A percentile compares a stretch with the other conserved stretches of the same genome.
phyloP scores from a whole-genome alignment of 495 filamentous ascomycete genomes.

The Aspergillus carlsbadensis region DNA sequence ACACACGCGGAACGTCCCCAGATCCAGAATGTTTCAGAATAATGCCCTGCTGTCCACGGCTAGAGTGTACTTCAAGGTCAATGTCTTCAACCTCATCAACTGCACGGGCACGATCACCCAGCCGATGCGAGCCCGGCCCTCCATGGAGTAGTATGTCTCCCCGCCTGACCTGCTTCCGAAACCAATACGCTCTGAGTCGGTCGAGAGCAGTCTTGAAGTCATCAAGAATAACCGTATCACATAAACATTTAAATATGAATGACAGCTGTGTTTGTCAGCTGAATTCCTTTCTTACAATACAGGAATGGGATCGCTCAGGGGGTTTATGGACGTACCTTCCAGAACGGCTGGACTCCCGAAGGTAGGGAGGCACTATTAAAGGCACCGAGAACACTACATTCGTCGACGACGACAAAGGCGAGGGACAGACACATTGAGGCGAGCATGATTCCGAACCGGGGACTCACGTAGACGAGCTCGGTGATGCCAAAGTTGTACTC shows the following conservation, averaged over 20 bases:
- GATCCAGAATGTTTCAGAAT: slow-evolving; percentile 3
- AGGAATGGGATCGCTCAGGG: too few species aligned
- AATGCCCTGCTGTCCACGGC: background rate
- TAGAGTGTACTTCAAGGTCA: background rate
- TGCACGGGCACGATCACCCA: background rate
- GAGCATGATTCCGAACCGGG: slow-evolving; percentile 58
- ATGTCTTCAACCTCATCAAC: background rate
- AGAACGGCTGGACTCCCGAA: slow-evolving; percentile 40
- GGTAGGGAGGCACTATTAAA: slow-evolving; percentile 27
- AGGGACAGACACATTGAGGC: slow-evolving; percentile 53
- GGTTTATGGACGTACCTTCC: slow-evolving; percentile 31
- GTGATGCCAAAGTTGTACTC: slow-evolving; percentile 50
- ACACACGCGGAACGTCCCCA: slow-evolving; percentile 9
- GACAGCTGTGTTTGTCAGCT: slow-evolving; percentile 31
- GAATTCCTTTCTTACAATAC: too few species aligned
- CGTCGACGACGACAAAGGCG: slow-evolving; percentile 53
- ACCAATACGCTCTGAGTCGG: slow-evolving; percentile 26
- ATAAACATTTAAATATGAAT: slow-evolving; percentile 61
- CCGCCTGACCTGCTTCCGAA: slow-evolving; percentile 19
- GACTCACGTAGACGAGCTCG: slow-evolving; percentile 49
- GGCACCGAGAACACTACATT: slow-evolving; percentile 30
- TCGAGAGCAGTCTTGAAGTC: slow-evolving; percentile 63
- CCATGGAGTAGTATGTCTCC: slow-evolving; percentile 17
- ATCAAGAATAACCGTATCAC: slow-evolving; percentile 58
- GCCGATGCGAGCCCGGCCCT: background rate